phyloP scores from a whole-genome alignment of 2,329 filamentous ascomycete genomes.

The Fusarium sp. region DNA sequence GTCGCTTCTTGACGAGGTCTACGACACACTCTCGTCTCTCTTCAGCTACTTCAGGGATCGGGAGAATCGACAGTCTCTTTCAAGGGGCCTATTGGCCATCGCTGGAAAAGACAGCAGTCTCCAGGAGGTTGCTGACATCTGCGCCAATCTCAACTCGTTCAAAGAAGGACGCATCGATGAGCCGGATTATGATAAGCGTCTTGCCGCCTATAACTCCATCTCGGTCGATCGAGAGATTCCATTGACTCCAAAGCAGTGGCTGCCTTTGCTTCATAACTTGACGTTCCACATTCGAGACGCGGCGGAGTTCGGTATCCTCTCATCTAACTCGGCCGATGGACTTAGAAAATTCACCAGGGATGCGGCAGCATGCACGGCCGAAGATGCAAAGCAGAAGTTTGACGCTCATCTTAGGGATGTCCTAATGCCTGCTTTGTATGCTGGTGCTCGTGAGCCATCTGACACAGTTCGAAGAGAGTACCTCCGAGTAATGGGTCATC shows the following conservation, averaged over 20 bases:
- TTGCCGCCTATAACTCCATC: constrained; percentile 81
- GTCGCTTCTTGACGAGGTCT: constrained; percentile 73
- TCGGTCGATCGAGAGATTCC: constrained; percentile 70
- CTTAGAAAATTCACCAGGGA: constrained; percentile 83
- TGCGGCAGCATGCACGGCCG: constrained; percentile 58
- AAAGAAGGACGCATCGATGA: constrained; percentile 80
- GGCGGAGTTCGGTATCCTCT: constrained; percentile 88
- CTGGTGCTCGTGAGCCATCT: constrained; percentile 80
- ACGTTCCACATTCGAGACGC: constrained; percentile 87
- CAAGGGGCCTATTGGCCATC: constrained; percentile 78
- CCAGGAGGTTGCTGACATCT: constrained; percentile 75
- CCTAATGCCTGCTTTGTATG: constrained; percentile 81
- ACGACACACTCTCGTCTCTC: constrained; percentile 80
- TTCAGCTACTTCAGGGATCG: constrained; percentile 93
- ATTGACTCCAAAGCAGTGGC: constrained; percentile 82
- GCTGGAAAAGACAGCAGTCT: constrained; percentile 73
- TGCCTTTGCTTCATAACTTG: constrained; percentile 88
- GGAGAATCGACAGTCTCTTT: constrained; percentile 79
- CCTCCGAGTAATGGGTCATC: constrained; percentile 80
- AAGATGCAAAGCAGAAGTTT: constrained; percentile 60
- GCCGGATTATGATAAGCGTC: constrained; percentile 86
- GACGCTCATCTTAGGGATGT: constrained; percentile 71
- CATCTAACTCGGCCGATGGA: constrained; percentile 82
- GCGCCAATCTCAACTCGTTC: constrained; percentile 84
- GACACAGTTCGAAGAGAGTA: constrained; percentile 89